Conservation (phyloP, 75 land plant species). For the Selaginella tamariscina region DNA sequence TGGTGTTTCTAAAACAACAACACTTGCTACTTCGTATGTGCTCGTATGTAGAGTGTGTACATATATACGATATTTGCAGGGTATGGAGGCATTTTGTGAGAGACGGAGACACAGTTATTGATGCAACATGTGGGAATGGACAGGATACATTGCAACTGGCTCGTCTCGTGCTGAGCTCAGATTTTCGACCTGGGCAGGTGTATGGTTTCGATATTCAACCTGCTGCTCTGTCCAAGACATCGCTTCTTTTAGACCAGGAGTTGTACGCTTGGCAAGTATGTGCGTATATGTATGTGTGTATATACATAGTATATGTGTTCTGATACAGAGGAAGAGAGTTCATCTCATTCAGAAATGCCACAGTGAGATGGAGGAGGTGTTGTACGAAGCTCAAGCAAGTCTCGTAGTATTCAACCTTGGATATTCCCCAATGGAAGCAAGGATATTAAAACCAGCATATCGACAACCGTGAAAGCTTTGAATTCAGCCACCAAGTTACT, state of each 20-base stretch:
- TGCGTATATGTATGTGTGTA: background rate
- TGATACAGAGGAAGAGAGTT: constrained; percentile 53
- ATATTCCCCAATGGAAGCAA: constrained; percentile 87
- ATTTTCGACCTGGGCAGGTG: constrained; percentile 39
- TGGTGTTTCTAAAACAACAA: too few relatives aligned
- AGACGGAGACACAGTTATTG: constrained; percentile 69
- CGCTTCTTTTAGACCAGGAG: constrained; percentile 43
- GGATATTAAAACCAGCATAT: constrained; percentile 37
- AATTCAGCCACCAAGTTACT: constrained; percentile 48
- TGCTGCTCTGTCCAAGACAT: constrained; percentile 56
- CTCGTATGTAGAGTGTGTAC: too few relatives aligned
- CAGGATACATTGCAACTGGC: constrained; percentile 74
- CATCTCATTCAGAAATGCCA: constrained; percentile 61
- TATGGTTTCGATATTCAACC: constrained; percentile 81
- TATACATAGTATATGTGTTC: background rate
- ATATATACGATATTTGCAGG: too few relatives aligned
- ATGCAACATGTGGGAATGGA: constrained; percentile 99
- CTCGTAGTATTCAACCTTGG: constrained; percentile 92
- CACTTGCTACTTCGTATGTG: too few relatives aligned
- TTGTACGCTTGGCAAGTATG: constrained; percentile 38
- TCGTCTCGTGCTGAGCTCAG: constrained; percentile 45
- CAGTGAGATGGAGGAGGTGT: constrained; percentile 65
- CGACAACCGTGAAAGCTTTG: constrained; percentile 58
- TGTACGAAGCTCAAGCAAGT: constrained; percentile 40
- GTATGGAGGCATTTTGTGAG: constrained; percentile 61